A percentile compares a stretch with the other conserved stretches of the same genome.
Evolutionary conservation across 345 rosid species (phyloP).

Genomic region (Crucihimalaya himalaica): DNA sequence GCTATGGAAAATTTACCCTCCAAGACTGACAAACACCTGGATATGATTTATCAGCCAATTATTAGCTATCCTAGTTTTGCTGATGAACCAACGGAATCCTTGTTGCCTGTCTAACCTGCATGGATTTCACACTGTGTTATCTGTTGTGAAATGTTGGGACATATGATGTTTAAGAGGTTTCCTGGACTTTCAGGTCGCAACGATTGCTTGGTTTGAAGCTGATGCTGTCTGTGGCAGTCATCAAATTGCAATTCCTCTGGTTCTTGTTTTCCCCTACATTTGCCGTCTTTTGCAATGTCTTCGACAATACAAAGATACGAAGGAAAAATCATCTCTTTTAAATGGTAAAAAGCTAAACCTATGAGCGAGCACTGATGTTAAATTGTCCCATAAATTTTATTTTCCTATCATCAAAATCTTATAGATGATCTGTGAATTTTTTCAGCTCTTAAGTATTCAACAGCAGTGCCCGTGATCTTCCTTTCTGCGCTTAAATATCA

Average conservation of each 20-base stretch:
- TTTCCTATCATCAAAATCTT: background rate
- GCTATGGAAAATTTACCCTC: background rate
- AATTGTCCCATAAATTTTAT: background rate
- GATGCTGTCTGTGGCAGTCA: constrained; percentile 98
- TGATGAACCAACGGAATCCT: constrained; percentile 12
- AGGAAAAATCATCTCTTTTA: constrained; percentile 76
- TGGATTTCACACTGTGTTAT: background rate
- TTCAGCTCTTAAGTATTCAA: constrained; percentile 95
- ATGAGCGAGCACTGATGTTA: background rate
- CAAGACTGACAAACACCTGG: background rate
- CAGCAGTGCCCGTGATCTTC: constrained; percentile 95
- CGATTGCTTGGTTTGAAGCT: constrained; percentile 99
- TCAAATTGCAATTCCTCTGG: constrained; percentile 82
- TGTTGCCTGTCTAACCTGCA: background rate
- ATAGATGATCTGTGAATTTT: constrained; percentile 29
- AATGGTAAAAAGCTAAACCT: constrained; percentile 56
- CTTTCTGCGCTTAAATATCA: constrained; percentile 96
- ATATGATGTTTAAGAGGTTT: constrained; percentile 22
- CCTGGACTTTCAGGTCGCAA: constrained; percentile 71
- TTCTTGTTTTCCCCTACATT: constrained; percentile 85
- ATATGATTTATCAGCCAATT: background rate
- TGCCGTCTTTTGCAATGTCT: constrained; percentile 91
- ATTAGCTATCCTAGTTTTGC: background rate
- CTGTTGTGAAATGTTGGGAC: background rate
- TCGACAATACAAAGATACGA: constrained; percentile 88